Evolutionary conservation across 306 rosid species (phyloP).

Genomic region (Fragaria vesca): DNA sequence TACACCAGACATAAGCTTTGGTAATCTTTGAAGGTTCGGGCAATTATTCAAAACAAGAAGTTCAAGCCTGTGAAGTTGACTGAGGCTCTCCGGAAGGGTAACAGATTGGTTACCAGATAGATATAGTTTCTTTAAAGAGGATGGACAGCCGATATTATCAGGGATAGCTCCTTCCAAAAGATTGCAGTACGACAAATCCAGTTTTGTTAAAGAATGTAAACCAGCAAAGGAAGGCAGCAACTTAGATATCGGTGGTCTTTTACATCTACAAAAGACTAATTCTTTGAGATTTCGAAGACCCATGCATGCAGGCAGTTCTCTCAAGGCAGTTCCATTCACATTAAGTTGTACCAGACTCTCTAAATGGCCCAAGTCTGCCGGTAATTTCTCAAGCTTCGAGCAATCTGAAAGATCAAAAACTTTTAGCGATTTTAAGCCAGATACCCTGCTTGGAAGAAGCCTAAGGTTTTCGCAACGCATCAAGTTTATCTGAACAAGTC

Average conservation of each 20-base stretch:
- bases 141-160: neutral
- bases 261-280: neutral
- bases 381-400: neutral
- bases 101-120: neutral
- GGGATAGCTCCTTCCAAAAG: neutral
- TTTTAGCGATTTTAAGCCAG: neutral
- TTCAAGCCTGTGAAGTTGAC: neutral
- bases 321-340: neutral
- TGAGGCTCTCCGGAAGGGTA: neutral
- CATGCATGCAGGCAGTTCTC: neutral
- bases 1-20: neutral
- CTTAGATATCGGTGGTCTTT: neutral
- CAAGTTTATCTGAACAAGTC: neutral
- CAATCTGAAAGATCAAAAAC: neutral
- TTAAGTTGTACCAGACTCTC: no score
- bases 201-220: neutral
- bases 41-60: rapidly evolving
- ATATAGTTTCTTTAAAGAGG: neutral
- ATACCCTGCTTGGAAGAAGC: neutral
- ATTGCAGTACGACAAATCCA: neutral
- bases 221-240: neutral
- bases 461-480: neutral
- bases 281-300: neutral
- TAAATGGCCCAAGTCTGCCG: neutral
- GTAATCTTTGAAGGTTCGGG: neutral